Base-by-base conservation (phyloP, 2,329 filamentous ascomycete genomes). In the Madurella mycetomatis region DNA sequence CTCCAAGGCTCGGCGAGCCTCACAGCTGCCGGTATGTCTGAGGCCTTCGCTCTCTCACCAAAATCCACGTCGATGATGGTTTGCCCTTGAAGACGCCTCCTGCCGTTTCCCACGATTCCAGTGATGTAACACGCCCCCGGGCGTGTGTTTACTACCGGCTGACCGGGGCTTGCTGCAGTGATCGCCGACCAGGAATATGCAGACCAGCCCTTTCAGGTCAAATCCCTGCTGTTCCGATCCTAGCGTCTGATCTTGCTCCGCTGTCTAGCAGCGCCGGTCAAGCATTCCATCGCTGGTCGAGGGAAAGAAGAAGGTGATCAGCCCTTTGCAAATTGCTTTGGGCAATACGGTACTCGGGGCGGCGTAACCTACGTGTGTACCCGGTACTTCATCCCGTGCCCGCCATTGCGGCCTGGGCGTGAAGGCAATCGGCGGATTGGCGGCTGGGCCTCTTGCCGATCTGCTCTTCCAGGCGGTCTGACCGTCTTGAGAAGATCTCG, bases 141-240 rank as follows among this genome's bases (percentile, higher is more conserved):
- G 55, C 9, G 59, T 59, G 57, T 2, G 13, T 2, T 13, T 57
- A 58, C 41, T 40, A 16, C 13, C 39, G 37, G 17, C 42, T 41
- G 41, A 40, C 32, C 30, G 34, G 49, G 49, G 52, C 40, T 25
- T 13, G 44, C 51, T 59, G 55, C 61, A 54, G 25, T 59, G 61
- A 64, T 64, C 61, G 61, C 60, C 62, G 59, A 60, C 62, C 50
- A 63, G 60, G 62, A 37, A 61, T 61, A 44, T 39, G 31, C 39
- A 46, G 48, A 42, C 60, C 56, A 60, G 48, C 62, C 57, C 39
- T 40, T 58, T 60, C 49, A 34, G 55, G 62, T 53, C 18, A 51
- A 30, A 47, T 47, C 41, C 45, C 41, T 49, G 18, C 49, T 52
- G 49, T 34, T 64, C 60, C 58, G 62, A 64, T 64, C 53, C 51